Evolutionary conservation across 495 filamentous ascomycete species (phyloP), one percentile per base, ranked within the genome.

Genomic region (Talaromyces thailandensis): DNA sequence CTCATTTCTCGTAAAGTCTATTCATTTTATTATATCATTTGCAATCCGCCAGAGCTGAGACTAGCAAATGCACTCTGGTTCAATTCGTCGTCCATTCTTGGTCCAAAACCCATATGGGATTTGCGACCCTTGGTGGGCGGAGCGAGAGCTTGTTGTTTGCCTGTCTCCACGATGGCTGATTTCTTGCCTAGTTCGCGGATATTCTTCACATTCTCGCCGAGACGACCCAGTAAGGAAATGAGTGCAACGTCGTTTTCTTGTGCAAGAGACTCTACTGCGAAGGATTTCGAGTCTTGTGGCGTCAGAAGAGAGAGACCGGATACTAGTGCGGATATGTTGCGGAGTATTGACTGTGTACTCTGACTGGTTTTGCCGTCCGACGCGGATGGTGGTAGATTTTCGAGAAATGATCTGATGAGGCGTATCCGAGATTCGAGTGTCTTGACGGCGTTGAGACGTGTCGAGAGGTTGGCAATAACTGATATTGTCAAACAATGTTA

Each of bases 361-460:
- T 45, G 25, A 63, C 65, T 70, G 66, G 3, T 73, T 69, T 74
- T 71, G 28, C 73, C 76, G 14, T 77, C 75, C 24, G 86, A 75
- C 66, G 86, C 82, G 24, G 81, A 83, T 0, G 84, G 78, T 5
- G 90, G 90, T 5, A 94, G 82, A 45, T 82, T 84, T 58, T 86
- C 75, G 56, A 98, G 83, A 71, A 97, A 98, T 37, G 82, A 81
- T 64, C 86, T 88, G 60, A 98, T 83, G 62, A 98, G 84, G 14
- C 83, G 80, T 69, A 98, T 87, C 52, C 95, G 88, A 16, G 88
- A 84, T 68, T 92, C 87, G 58, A 98, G 82, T 84, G 96, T 96
- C 73, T 88, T 89, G 67, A 96, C 86, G 26, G 95, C 93, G 73
- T 98, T 98, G 43, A 86, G 80, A 66, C 96, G 96, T 56, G 92